Evolutionary conservation across 768 basidiomycete genomes (phyloP), one percentile per base, ranked within the genome.

Genomic region (Pleurotus platypus): DNA sequence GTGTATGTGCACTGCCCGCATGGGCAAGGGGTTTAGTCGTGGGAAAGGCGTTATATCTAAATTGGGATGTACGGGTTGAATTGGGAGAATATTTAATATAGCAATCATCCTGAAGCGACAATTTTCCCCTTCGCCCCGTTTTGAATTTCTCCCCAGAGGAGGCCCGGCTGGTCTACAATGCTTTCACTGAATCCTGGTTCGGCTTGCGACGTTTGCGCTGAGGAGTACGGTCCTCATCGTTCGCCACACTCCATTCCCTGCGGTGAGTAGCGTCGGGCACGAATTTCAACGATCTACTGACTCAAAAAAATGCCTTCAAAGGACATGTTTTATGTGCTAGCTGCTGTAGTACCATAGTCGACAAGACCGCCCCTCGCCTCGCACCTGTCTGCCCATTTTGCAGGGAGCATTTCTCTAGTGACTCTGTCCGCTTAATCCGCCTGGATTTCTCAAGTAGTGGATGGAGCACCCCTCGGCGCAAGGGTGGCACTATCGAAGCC

Each of bases 171-270:
- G 71, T 70, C 72, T 54, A 54, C 68, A 66, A 92, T 92, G 90
- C 83, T 92, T 76, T 87, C 89, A 70, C 87, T 92, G 68, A 80
- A 76, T 76, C 83, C 87, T 72, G 87, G 87, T 73, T 90, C 87
- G 64, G 79, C 85, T 71, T 92, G 90, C 85, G 90, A 92, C 80
- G 90, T 92, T 68, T 92, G 90, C 78, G 89, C 89, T 67, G 89
- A 91, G 75, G 89, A 91, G 78, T 92, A 82, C 73, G 86, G 86
- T 68, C 76, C 83, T 57, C 85, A 85, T 64, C 84, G 83, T 70
- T 75, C 82, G 60, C 90, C 90, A 60, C 86, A 91, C 70, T 89
- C 83, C 53, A 90, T 92, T 68, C 86, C 90, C 59, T 92, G 90
- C 74, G 90, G 90, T 90, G 53, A 62, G 81, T 71, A 20, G 60